Evolutionary conservation across 352 stramenopile species (phyloP).

Genomic region (Pythium apleroticum): DNA sequence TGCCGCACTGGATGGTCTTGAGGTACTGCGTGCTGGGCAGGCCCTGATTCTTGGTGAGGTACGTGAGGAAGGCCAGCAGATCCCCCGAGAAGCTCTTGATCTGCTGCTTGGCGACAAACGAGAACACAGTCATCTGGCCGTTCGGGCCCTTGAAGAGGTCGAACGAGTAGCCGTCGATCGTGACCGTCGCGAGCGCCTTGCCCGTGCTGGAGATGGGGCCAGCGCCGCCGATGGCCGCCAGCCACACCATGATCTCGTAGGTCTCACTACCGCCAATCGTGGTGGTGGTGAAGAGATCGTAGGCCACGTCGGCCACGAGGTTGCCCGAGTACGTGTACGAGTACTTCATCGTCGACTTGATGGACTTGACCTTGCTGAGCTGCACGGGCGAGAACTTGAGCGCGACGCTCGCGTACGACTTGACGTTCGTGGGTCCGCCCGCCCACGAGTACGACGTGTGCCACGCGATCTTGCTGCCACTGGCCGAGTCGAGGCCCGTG

Average conservation of each 20-base stretch:
- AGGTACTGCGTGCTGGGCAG: conserved; percentile 33
- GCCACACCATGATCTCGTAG: conserved; percentile 47
- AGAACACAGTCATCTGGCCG: conserved; percentile 37
- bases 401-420: conserved; percentile 46
- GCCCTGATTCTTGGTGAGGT: conserved; percentile 30
- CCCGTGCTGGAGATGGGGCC: conserved; percentile 31
- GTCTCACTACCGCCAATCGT: conserved; percentile 24
- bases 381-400: conserved; percentile 36
- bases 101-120: conserved; percentile 32
- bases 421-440: conserved; percentile 34
- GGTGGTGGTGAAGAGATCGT: conserved; percentile 40
- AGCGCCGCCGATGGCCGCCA: conserved; percentile 32
- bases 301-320: conserved; percentile 42
- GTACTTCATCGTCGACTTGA: conserved; percentile 41
- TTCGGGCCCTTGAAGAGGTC: conserved; percentile 38
- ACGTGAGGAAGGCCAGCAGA: conserved; percentile 33
- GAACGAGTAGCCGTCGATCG: conserved; percentile 27
- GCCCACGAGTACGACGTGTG: conserved; percentile 41
- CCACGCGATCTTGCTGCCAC: conserved; percentile 33
- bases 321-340: conserved; percentile 35
- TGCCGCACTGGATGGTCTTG: conserved; percentile 31
- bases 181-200: conserved; percentile 30
- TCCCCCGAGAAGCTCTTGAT: conserved; percentile 22
- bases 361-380: conserved; percentile 32
- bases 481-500: conserved; percentile 36